Evolutionary conservation across 176 grass and related monocot species (phyloP).

Genomic region (Zea luxurians): DNA sequence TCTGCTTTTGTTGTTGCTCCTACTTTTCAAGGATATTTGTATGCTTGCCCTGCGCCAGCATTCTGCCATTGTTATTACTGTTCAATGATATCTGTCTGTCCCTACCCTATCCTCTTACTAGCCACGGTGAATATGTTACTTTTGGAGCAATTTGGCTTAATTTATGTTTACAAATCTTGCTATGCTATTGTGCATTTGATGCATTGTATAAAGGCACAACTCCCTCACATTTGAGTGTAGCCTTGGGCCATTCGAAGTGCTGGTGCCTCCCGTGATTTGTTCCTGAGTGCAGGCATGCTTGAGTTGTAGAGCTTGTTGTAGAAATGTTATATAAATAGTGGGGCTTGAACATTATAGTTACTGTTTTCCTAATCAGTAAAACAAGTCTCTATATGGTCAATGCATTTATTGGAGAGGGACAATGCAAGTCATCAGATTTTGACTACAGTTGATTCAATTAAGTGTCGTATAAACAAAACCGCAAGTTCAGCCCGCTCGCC

Average conservation of each 20-base stretch:
- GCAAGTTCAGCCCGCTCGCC: no score
- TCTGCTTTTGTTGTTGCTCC: no score
- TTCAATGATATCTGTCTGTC: not conserved
- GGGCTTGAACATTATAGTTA: not conserved
- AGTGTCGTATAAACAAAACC: constrained; percentile 17
- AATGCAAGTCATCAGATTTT: not conserved
- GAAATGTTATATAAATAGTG: not conserved
- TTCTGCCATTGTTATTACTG: not conserved
- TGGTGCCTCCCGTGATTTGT: no score
- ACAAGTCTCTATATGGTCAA: not conserved
- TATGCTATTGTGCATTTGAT: no score
- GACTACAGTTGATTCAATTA: constrained; percentile 1
- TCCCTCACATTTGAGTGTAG: no score
- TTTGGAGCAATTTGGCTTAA: not conserved
- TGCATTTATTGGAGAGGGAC: no score
- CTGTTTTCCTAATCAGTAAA: not conserved
- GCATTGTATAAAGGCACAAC: no score
- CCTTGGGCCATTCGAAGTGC: no score
- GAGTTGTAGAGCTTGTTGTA: no score
- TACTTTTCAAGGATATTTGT: constrained; percentile 5
- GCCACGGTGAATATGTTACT: not conserved
- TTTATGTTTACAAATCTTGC: not conserved
- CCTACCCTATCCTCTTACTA: not conserved
- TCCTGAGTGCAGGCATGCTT: no score
- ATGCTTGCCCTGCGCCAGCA: not conserved